A percentile compares a stretch with the other conserved stretches of the same genome.
Conservation (phyloP, 768 basidiomycete genomes). For the Lactarius evosmus region DNA sequence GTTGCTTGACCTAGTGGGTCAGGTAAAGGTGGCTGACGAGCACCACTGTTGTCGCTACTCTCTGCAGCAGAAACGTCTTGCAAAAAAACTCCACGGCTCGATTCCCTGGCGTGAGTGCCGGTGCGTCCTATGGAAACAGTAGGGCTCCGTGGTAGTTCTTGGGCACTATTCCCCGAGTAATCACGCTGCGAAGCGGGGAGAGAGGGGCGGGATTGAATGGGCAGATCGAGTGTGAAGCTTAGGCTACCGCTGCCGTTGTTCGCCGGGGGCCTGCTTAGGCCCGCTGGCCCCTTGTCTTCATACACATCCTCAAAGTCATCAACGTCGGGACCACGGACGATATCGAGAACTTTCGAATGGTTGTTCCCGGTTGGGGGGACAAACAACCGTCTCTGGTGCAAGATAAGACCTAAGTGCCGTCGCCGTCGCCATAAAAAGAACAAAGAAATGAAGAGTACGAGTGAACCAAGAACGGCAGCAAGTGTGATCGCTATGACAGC, state of each 20-base stretch:
- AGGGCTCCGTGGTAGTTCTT: conserved; percentile 28
- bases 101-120: conserved; percentile 23
- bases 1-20: conserved; percentile 1
- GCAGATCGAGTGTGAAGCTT: conserved; percentile 29
- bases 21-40: conserved; percentile 15
- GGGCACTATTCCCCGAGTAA: conserved; percentile 25
- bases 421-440: conserved; percentile 48
- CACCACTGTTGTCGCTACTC: conserved; percentile 7
- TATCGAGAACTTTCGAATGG: conserved; percentile 27
- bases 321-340: conserved; percentile 18
- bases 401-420: conserved; percentile 33
- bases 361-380: conserved; percentile 24
- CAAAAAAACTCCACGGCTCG: conserved; percentile 23
- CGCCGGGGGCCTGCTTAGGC: conserved; percentile 4
- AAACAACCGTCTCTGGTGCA: conserved; percentile 33
- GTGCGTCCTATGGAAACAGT: conserved; percentile 25
- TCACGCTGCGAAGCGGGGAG: conserved; percentile 21
- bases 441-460: conserved; percentile 46
- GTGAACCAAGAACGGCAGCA: conserved; percentile 50
- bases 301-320: conserved; percentile 23
- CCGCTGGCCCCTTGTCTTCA: conserved; percentile 12
- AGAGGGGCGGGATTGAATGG: conserved; percentile 25
- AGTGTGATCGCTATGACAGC: conserved; percentile 66
- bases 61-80: conserved; percentile 17
- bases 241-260: conserved; percentile 24